phyloP scores from a whole-genome alignment of 2,329 filamentous ascomycete species.

The Microdochium trichocladiopsis region DNA sequence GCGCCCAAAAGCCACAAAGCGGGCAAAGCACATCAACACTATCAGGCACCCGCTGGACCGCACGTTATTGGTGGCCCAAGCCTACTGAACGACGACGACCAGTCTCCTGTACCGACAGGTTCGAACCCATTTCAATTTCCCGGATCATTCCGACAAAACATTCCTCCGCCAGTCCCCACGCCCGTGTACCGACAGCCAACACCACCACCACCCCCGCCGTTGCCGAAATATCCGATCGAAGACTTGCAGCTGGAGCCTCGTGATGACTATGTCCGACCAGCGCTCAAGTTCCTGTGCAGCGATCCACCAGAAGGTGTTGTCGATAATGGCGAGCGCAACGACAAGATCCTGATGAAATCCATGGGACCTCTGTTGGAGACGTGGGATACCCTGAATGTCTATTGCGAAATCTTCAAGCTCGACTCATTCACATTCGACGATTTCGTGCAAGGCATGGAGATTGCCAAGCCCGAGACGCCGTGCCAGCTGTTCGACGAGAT shows the following conservation, averaged over 20 bases:
- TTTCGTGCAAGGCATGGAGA: conserved; percentile 80
- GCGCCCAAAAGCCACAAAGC: conserved; percentile 62
- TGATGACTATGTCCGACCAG: conserved; percentile 60
- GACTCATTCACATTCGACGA: conserved; percentile 99
- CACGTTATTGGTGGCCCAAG: conserved; percentile 29
- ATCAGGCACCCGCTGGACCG: conserved; percentile 31
- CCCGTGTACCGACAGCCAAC: conserved; percentile 31
- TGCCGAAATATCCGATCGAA: conserved; percentile 91
- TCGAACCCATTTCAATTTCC: conserved; percentile 41
- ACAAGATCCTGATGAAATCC: conserved; percentile 71
- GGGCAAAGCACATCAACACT: conserved; percentile 41
- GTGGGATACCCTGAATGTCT: conserved; percentile 98
- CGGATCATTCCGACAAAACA: conserved; percentile 33
- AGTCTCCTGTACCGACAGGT: conserved; percentile 28
- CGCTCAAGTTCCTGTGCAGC: conserved; percentile 69
- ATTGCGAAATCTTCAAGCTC: conserved; percentile 86
- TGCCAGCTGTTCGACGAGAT: conserved; percentile 86
- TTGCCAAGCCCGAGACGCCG: conserved; percentile 63
- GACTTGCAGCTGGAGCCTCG: conserved; percentile 76
- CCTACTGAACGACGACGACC: conserved; percentile 24
- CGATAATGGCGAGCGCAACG: conserved; percentile 36
- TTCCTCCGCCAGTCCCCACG: conserved; percentile 37
- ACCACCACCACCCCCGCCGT: conserved; percentile 61
- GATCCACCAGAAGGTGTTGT: conserved; percentile 48
- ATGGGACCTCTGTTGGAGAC: conserved; percentile 82